Base-by-base conservation (phyloP, 345 rosid genomes). In the Populus euphratica region DNA sequence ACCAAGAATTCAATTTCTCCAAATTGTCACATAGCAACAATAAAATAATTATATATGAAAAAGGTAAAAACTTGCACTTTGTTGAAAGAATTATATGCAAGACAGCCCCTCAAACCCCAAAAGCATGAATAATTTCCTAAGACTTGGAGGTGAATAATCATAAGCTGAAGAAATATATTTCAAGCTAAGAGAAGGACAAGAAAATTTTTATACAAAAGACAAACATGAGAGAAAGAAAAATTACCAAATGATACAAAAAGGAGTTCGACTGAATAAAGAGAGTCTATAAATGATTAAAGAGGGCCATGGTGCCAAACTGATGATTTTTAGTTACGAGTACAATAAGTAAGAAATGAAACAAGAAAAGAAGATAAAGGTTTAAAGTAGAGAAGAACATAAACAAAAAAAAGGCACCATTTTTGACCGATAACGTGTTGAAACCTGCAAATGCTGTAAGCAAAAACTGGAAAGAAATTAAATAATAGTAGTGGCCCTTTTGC, bases 341-440 rank as follows among this genome's bases (percentile, higher is more conserved):
- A 16, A 73, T 18, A 38, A 21, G 23, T 44, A 72, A 25, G 25
- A 64, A 72, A 79, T 68, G 36, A 49, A 54, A 56, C 73, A 77
- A 74, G 72, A 76, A 83, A 86, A 84, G 77, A 80, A 84, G 81
- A 82, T 52, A 86, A 83, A 82, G 79, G n/a, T 52, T 18, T n/a
- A 67, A 83, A 73, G 76, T 31, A 17, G 31, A 43, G 10, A 62
- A 77, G 63, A 67, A 50, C 4, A 29, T 71, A 71, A 70, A n/a
- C 11, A 10, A 44, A 74, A 50, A 70, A n/a, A 65, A n/a, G 20
- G 11, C 68, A 61, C 56, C 16, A 72, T 10, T 76, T 29, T 76
- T 79, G 77, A 86, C 79, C n/a, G 70, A n/a, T 76, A 78, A 81
- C 64, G 73, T 78, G 74, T 8, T 68, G 47, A 76, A 78, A 59